Percentiles rank a stretch among this genome's conserved stretches.
Conservation (phyloP, 2,329 filamentous ascomycete genomes). For the Diaporthe sp. region DNA sequence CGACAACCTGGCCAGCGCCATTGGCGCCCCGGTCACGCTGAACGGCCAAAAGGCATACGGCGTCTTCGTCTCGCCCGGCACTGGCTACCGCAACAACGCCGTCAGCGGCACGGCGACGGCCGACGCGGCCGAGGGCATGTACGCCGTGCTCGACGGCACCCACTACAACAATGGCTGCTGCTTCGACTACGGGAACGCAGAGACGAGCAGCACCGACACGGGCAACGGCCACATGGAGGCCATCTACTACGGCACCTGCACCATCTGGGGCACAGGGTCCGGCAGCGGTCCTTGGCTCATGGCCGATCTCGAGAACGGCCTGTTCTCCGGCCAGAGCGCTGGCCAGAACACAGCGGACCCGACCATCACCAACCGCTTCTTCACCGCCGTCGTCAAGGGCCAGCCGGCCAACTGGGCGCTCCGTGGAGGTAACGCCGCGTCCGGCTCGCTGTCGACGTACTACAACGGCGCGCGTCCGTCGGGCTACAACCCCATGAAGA, state of each 20-base stretch:
- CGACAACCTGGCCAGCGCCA: conserved; percentile 72
- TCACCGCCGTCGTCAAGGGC: conserved; percentile 71
- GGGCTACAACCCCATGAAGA: conserved; percentile 74
- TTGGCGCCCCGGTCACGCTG: conserved; percentile 72
- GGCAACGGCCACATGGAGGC: conserved; percentile 79
- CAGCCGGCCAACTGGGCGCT: conserved; percentile 70
- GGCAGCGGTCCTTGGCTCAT: conserved; percentile 77
- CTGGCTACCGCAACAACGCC: conserved; percentile 73
- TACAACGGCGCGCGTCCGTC: conserved; percentile 70
- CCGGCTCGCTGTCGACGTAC: conserved; percentile 69
- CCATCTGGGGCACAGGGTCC: conserved; percentile 67
- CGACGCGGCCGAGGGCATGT: conserved; percentile 71
- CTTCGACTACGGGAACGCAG: conserved; percentile 72
- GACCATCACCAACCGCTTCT: conserved; percentile 67
- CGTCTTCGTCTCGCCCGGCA: conserved; percentile 72
- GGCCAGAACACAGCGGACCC: conserved; percentile 66
- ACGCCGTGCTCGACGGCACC: conserved; percentile 71
- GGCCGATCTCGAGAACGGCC: conserved; percentile 77
- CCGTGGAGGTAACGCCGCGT: conserved; percentile 68
- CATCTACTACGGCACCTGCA: conserved; percentile 73
- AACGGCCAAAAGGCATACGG: conserved; percentile 75
- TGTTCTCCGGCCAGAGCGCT: conserved; percentile 69
- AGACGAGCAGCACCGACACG: conserved; percentile 65
- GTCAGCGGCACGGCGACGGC: conserved; percentile 66
- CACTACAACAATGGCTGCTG: conserved; percentile 71